Evolutionary conservation across 306 rosid genomes (phyloP), one percentile per base, ranked within the genome.

Genomic region (Trichosanthes cucumerina): DNA sequence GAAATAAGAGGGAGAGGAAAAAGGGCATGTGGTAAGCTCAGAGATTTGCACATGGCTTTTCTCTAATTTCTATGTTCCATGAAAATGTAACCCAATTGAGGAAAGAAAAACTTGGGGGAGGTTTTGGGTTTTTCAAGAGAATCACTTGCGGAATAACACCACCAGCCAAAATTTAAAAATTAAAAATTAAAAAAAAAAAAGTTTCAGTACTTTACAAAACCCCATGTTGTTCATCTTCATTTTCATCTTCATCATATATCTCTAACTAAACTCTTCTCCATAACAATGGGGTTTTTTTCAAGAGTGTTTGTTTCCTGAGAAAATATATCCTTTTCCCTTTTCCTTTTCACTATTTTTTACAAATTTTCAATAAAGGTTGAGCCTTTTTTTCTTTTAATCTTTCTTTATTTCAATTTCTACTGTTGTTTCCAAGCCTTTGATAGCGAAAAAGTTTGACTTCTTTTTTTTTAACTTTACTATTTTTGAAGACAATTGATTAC

Each of bases 11-110:
- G 59, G 33, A 36, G 58, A 38, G 31, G 33, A 6, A 24, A 24
- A 75, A 78, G 80, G 91, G 80, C 96, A 88, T 91, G 93, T 90
- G 96, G 91, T 86, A 82, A 90, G 86, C 90, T 79, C 86, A 89
- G 92, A 86, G 82, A 82, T 77, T 39, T 79, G 94, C 98, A 90
- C 98, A 89, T 92, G 98, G 90, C 87, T 82, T 72, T 65, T 74
- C 90, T 80, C 90, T 80, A 6, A 78, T 92, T 86, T 85, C 91
- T 88, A 85, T 59, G 84, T 82, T 41, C 72, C 76, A 43, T 70
- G 84, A 60, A 58, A 70, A 81, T 78, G 71, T 39, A 74, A 80
- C 77, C 70, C 74, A 83, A 68, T 69, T 79, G 79, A 65, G 75
- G 57, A 78, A 77, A 81, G 69, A 16, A 9, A 3, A 52, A 52